phyloP scores from a whole-genome alignment of 371 early-diverging fungal species.

The Edhazardia aedis region DNA sequence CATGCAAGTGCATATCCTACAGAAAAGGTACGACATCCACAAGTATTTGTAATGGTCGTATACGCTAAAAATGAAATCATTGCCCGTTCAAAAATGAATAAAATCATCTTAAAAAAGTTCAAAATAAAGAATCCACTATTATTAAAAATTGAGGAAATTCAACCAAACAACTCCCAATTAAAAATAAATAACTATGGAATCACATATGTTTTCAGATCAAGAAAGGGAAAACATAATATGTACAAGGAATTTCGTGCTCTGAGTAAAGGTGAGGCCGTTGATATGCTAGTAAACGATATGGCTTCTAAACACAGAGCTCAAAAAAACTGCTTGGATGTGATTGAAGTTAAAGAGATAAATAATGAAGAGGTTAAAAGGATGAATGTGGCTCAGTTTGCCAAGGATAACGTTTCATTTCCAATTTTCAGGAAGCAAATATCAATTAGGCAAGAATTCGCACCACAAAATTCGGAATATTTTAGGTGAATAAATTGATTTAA shows the following conservation, averaged over 20 bases:
- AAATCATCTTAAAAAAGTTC: slow-evolving; percentile 85
- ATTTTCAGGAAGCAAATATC: slow-evolving; percentile 19
- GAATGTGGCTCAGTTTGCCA: slow-evolving; percentile 27
- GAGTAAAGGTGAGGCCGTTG: slow-evolving; percentile 71
- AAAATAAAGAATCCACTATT: slow-evolving; percentile 94
- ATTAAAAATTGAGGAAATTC: slow-evolving; percentile 77
- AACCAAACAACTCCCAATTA: slow-evolving; percentile 63
- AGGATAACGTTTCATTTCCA: slow-evolving; percentile 22
- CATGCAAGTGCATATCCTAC: too few relatives aligned
- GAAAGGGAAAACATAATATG: slow-evolving; percentile 95
- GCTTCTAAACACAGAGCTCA: slow-evolving; percentile 34
- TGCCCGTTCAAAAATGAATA: slow-evolving; percentile 95
- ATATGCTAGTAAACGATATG: slow-evolving; percentile 26
- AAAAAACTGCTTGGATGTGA: slow-evolving; percentile 26
- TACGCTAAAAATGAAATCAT: slow-evolving; percentile 91
- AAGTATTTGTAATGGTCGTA: slow-evolving; percentile 85
- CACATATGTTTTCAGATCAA: slow-evolving; percentile 92
- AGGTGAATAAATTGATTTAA: too few relatives aligned
- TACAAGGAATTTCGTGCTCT: slow-evolving; percentile 99
- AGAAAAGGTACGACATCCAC: slow-evolving; percentile 68
- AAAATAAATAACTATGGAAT: slow-evolving; percentile 94
- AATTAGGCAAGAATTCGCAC: too few relatives aligned
- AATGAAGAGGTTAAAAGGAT: slow-evolving; percentile 27
- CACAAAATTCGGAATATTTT: too few relatives aligned
- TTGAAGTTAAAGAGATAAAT: slow-evolving; percentile 28